Evolutionary conservation across 164 flowering plant species (phyloP).

Genomic region (Nymphaea colorata): DNA sequence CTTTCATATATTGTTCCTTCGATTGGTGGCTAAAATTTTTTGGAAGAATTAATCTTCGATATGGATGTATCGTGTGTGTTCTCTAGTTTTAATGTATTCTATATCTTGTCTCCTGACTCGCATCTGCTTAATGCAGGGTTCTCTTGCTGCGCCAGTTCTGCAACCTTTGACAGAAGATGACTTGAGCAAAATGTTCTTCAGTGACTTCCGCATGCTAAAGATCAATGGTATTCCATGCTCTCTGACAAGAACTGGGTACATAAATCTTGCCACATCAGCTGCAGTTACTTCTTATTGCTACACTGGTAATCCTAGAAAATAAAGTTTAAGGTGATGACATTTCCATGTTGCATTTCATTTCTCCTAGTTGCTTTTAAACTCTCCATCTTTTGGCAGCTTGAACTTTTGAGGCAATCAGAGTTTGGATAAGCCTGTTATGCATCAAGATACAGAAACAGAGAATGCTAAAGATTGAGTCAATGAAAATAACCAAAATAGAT

Average conservation of each 20-base stretch:
- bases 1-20: too few species aligned
- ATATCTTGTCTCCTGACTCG: background rate
- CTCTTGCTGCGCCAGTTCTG: constrained; percentile 88
- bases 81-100: too few species aligned
- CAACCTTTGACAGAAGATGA: constrained; percentile 82
- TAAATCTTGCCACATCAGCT: background rate
- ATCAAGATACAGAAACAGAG: too few species aligned
- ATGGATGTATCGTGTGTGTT: too few species aligned
- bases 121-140: constrained; percentile 54
- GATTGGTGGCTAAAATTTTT: too few species aligned
- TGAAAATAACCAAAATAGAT: too few species aligned
- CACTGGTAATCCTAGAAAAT: background rate
- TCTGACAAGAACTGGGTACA: constrained; percentile 93
- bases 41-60: too few species aligned
- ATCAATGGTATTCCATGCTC: constrained; percentile 75
- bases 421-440: too few species aligned
- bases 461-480: too few species aligned
- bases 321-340: background rate
- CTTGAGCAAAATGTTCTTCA: constrained; percentile 82
- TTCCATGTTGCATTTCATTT: background rate
- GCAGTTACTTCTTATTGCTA: background rate
- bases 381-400: too few species aligned
- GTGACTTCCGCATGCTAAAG: constrained; percentile 64
- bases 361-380: too few species aligned
- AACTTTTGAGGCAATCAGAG: too few species aligned